Conservation (phyloP, 495 filamentous ascomycete species). For the Penicillium chermesinum region DNA sequence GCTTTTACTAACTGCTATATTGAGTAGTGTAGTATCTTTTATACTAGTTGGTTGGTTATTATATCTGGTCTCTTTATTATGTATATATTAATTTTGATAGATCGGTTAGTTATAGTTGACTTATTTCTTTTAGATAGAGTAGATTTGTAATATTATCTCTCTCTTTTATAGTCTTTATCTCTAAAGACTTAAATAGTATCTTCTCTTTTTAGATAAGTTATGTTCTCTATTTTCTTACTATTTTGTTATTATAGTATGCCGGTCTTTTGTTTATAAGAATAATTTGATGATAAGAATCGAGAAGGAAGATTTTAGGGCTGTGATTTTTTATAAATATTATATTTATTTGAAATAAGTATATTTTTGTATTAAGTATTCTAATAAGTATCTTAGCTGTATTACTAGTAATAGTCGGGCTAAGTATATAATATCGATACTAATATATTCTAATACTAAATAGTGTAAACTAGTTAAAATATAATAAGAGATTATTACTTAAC, state of each 20-base stretch:
- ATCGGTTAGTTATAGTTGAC: not conserved
- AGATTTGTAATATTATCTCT: constrained; percentile 2
- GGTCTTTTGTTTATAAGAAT: not conserved
- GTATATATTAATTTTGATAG: too few species aligned
- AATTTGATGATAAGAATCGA: not conserved
- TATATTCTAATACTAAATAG: not conserved
- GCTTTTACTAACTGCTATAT: not conserved
- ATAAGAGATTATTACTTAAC: not conserved
- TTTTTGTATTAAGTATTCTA: not conserved
- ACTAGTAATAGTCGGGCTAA: not conserved
- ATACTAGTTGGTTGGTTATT: too few species aligned
- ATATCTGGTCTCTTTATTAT: too few species aligned
- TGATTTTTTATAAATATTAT: not conserved
- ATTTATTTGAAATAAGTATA: not conserved
- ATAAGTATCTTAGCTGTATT: not conserved
- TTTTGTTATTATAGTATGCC: not conserved
- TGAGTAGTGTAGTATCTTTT: not conserved
- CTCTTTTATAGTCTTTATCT: not conserved
- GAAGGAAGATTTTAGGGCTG: not conserved
- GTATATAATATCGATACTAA: not conserved
- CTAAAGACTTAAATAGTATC: not conserved
- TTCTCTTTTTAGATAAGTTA: not conserved
- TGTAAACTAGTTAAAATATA: not conserved
- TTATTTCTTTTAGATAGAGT: not conserved
- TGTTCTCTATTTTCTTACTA: not conserved